Evolutionary conservation across 139 green algal genomes (phyloP), one percentile per base, ranked within the genome.

Genomic region (Edaphochlamys debaryana): DNA sequence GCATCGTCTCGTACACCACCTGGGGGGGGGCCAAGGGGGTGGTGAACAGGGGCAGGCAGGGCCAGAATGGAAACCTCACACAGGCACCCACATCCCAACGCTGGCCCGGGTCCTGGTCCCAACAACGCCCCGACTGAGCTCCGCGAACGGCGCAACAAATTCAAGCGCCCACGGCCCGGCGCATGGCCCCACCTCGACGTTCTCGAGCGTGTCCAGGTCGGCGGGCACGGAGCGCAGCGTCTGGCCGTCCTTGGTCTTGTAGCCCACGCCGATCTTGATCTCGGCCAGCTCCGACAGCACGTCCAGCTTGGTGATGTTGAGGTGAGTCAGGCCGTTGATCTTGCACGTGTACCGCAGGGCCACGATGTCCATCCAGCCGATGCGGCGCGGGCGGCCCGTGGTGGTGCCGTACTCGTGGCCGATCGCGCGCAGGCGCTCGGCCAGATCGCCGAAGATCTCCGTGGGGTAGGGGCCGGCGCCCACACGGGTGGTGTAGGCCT

Each of bases 231-330:
- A 91, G 36, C 70, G 50, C 38, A 97, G 79, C 37, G 74, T 20
- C 48, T 80, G 32, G 60, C 80, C 62, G 40, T 88, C 82, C 87
- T 60, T 74, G 58, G 67, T 69, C 23, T 69, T 88, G 87, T 98
- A 98, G 2, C 62, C 86, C 4, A 92, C 79, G 34, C 92, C 92
- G 23, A 93, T 89, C 92, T 98, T 95, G 90, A 99, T 98, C 79
- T 98, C 95, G 0, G 90, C 68, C 23, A 98, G 89, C 0, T 90
- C 88, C 36, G 84, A 93, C 29, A 99, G 89, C 76, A 99, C 96
- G 69, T 99, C 98, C 67, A 99, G 94, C 94, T 99, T 99, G 67
- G 98, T 99, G 11, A 99, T 89, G 95, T 99, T 99, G 36, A 99
- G 85, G 85, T 97, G 92, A 1, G 95, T 99, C 74, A 99, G 90